Conservation (phyloP, 352 stramenopile genomes). For the Pythium dissotocum region DNA sequence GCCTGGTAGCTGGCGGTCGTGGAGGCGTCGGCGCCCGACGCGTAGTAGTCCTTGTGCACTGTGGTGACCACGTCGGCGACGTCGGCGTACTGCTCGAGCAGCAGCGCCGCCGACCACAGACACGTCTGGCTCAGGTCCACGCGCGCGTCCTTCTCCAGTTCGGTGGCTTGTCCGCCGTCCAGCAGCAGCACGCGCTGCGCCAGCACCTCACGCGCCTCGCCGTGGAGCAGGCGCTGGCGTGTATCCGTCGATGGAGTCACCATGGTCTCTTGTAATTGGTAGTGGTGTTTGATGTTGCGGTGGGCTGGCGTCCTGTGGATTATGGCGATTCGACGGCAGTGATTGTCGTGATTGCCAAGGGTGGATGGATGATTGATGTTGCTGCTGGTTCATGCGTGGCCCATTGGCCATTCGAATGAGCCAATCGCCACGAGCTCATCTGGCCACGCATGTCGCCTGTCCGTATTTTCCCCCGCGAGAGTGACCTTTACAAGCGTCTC, state of each 20-base stretch:
- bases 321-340: no score
- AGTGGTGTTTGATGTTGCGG: background rate
- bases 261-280: background rate
- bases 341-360: no score
- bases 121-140: constrained; percentile 52
- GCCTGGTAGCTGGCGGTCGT: constrained; percentile 88
- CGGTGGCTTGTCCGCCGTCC: constrained; percentile 75
- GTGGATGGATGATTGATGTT: background rate
- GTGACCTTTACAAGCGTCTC: background rate
- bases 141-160: constrained; percentile 73
- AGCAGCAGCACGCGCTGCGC: constrained; percentile 51
- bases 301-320: background rate
- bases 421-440: background rate
- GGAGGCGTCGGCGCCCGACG: constrained; percentile 74
- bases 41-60: constrained; percentile 76
- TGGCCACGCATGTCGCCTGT: background rate
- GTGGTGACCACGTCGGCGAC: constrained; percentile 61
- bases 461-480: background rate
- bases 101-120: constrained; percentile 75
- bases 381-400: background rate
- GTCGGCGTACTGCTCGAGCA: constrained; percentile 52
- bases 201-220: constrained; percentile 12
- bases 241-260: constrained; percentile 4
- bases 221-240: constrained; percentile 14
- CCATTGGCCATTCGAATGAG: background rate